Percentiles rank a stretch among this genome's conserved stretches.
phyloP scores from a whole-genome alignment of 768 basidiomycete genomes.

The Candolleomyces efflorescens region DNA sequence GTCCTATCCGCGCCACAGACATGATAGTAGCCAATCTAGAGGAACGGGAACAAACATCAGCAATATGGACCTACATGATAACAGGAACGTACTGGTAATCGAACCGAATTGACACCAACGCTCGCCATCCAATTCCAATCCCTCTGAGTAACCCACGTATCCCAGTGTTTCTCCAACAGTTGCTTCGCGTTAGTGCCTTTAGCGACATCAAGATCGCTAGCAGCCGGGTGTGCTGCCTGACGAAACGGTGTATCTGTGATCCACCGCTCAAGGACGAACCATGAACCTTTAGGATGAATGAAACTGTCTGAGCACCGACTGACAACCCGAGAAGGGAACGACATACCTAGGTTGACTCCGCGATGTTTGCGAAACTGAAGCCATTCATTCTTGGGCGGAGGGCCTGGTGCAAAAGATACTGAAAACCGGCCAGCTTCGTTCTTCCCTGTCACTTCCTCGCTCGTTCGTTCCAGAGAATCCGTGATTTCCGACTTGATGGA shows the following conservation, averaged over 20 bases:
- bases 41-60: background rate
- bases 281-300: constrained; percentile 44
- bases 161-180: constrained; percentile 67
- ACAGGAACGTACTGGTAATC: constrained; percentile 46
- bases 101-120: constrained; percentile 57
- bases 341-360: too few species aligned
- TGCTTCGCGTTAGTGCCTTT: constrained; percentile 44
- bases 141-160: constrained; percentile 58
- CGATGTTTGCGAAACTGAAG: too few species aligned
- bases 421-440: too few species aligned
- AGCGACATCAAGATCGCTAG: constrained; percentile 72
- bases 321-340: too few species aligned
- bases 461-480: too few species aligned
- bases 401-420: too few species aligned
- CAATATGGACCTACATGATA: constrained; percentile 13
- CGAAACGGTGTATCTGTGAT: constrained; percentile 58
- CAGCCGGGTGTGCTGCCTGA: constrained; percentile 45
- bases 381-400: too few species aligned
- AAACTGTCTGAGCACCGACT: too few species aligned
- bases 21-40: constrained; percentile 72
- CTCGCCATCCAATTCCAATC: constrained; percentile 63
- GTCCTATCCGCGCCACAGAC: constrained; percentile 54
- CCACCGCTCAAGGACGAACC: constrained; percentile 82
- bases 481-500: too few species aligned
- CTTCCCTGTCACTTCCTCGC: too few species aligned